Percentiles rank a stretch among this genome's conserved stretches.
Conservation (phyloP, 176 grass and related monocot species). For the Phragmites australis region DNA sequence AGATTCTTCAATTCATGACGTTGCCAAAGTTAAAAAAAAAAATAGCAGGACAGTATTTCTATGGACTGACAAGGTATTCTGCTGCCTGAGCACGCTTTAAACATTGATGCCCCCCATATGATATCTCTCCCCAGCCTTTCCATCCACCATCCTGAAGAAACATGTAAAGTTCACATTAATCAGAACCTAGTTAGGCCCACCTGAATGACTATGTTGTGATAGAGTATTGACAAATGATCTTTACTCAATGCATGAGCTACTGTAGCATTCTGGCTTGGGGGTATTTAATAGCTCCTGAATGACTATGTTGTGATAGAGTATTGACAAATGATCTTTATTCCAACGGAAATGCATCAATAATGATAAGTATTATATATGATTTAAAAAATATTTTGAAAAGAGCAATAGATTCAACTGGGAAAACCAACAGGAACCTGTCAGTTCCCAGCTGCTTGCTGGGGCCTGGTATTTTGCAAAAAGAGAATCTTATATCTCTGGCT, state of each 20-base stretch:
- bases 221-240: background rate
- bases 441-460: background rate
- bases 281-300: background rate
- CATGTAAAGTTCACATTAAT: background rate
- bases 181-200: background rate
- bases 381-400: background rate
- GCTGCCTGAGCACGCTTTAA: conserved; percentile 80
- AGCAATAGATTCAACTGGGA: background rate
- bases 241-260: background rate
- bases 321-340: too few relatives aligned
- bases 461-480: background rate
- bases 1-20: background rate
- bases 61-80: conserved; percentile 73
- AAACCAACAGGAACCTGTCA: background rate
- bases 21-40: background rate
- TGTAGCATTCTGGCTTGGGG: background rate
- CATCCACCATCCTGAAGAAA: conserved; percentile 71
- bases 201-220: background rate
- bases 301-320: too few relatives aligned
- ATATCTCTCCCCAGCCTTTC: conserved; percentile 98
- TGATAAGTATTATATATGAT: background rate
- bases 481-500: background rate
- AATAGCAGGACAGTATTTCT: conserved; percentile 4
- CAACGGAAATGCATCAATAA: background rate
- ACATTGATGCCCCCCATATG: conserved; percentile 76